Conservation (phyloP, 345 rosid species). For the Cardamine chenopodiifolia region DNA sequence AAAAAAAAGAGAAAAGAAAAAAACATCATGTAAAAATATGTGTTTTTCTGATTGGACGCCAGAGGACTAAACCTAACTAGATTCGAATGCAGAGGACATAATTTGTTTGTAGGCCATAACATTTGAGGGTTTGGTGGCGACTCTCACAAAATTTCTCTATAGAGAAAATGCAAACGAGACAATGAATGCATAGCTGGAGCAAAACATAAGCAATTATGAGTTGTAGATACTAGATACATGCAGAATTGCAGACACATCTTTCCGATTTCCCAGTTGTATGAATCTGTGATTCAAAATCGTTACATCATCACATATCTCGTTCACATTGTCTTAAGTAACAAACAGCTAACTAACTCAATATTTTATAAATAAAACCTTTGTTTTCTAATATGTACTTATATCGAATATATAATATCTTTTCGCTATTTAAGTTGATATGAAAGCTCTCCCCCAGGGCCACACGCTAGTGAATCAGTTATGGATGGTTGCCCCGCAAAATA, state of each 20-base stretch:
- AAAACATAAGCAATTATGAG: conserved; percentile 1
- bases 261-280: not conserved
- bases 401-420: not conserved
- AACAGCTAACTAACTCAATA: conserved; percentile 1
- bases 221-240: not conserved
- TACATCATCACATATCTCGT: conserved; percentile 19
- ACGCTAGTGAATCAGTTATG: not conserved
- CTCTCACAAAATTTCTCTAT: too few species aligned
- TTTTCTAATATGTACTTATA: not conserved
- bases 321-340: conserved; percentile 1
- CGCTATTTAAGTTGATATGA: conserved; percentile 4
- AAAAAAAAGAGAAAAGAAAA: too few species aligned
- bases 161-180: not conserved
- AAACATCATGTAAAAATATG: too few species aligned
- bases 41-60: too few species aligned
- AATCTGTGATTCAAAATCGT: conserved; percentile 3
- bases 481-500: not conserved
- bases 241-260: not conserved
- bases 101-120: too few species aligned
- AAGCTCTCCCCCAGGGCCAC: conserved; percentile 9
- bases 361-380: not conserved
- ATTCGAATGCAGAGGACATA: too few species aligned
- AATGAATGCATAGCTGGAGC: not conserved
- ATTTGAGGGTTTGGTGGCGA: too few species aligned
- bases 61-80: too few species aligned